These are phyloP conservation scores for Lenwebbia sp. DNA, from an alignment of 345 rosid species.

Conservation along the genomic window DNA sequence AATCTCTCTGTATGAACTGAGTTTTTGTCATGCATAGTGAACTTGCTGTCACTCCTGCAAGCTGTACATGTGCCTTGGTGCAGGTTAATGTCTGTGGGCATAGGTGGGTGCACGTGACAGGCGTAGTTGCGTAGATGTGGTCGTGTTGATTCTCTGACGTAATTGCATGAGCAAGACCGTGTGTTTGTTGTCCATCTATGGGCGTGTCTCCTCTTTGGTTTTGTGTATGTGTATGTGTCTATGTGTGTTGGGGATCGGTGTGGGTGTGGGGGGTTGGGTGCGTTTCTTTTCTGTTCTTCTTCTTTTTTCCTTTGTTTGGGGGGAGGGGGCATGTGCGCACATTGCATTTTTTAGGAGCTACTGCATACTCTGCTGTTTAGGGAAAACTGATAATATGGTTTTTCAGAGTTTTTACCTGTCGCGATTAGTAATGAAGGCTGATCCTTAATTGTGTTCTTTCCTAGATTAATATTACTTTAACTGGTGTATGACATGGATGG, in stretches of 20 bases:
- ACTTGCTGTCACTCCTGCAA: background rate
- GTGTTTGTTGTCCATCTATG: background rate
- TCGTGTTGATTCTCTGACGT: background rate
- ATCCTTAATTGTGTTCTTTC: background rate
- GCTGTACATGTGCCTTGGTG: background rate
- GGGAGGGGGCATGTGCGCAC: background rate
- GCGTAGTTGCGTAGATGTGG: background rate
- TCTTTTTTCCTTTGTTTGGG: background rate
- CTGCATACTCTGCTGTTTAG: background rate
- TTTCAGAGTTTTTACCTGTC: background rate
- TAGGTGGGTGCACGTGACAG: background rate
- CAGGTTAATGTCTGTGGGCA: background rate
- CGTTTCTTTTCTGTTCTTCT: background rate
- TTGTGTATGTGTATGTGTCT: background rate
- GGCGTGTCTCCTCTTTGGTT: background rate
- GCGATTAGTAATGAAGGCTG: background rate
- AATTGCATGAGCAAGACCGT: background rate
- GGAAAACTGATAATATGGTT: background rate
- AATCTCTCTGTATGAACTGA: background rate
- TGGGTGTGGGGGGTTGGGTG: background rate
- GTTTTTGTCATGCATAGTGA: background rate
- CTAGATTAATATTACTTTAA: background rate
- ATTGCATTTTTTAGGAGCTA: background rate
- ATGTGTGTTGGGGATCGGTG: background rate
- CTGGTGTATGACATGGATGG: background rate